These are phyloP conservation scores for Hymenoscyphus infarciens DNA, from an alignment of 2,329 filamentous ascomycete genomes.

Conservation along the genomic window DNA sequence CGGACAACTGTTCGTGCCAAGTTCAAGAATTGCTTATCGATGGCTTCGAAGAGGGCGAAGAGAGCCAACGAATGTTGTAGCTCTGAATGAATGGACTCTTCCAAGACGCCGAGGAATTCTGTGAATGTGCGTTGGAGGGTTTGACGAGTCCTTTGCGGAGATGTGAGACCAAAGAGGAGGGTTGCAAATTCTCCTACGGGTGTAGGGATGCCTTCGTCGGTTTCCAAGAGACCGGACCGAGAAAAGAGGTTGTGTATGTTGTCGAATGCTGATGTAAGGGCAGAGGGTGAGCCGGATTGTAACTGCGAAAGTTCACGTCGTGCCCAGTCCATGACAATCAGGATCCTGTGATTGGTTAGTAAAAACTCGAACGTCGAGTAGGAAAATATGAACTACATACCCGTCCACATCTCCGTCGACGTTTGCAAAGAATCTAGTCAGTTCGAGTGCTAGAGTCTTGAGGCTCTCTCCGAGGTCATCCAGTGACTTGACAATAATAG, in stretches of 20 bases:
- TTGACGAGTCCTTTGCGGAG: constrained; percentile 73
- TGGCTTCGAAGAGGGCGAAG: constrained; percentile 85
- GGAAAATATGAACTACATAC: constrained; percentile 40
- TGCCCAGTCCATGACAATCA: constrained; percentile 96
- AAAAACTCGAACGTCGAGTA: neutral
- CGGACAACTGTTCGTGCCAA: constrained; percentile 80
- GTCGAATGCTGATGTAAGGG: constrained; percentile 70
- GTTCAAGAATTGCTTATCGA: constrained; percentile 87
- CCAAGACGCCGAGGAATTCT: constrained; percentile 81
- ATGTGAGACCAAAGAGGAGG: constrained; percentile 73
- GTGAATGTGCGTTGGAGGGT: constrained; percentile 84
- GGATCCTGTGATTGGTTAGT: constrained; percentile 53
- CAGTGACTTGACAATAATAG: constrained; percentile 79
- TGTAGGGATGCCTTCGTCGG: constrained; percentile 55
- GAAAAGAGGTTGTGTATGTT: constrained; percentile 79
- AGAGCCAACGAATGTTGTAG: constrained; percentile 75
- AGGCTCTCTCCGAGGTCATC: constrained; percentile 83
- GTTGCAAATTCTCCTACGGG: constrained; percentile 65
- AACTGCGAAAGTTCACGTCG: constrained; percentile 76
- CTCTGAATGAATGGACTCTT: constrained; percentile 84
- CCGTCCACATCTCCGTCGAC: constrained; percentile 90
- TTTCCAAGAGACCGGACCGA: constrained; percentile 59
- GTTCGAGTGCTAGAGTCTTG: constrained; percentile 77
- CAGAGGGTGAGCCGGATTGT: constrained; percentile 56
- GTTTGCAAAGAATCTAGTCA: constrained; percentile 89